phyloP scores from a whole-genome alignment of 2,329 filamentous ascomycete species.

The Talaromyces sp. region DNA sequence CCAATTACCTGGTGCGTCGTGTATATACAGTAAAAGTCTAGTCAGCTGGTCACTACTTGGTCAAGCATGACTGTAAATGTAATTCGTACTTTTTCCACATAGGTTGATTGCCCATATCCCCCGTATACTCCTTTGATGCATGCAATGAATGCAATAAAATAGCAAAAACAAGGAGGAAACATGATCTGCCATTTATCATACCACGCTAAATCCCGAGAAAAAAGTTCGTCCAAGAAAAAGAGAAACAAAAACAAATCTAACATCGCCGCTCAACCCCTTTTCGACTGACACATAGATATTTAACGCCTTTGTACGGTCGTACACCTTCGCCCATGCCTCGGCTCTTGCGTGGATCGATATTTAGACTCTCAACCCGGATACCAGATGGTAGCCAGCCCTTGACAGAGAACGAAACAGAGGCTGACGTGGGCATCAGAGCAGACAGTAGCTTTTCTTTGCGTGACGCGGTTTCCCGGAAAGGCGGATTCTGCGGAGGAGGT shows the following conservation, averaged over 20 bases:
- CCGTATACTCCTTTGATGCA: not conserved
- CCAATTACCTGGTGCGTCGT: not conserved
- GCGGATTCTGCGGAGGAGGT: slow-evolving; percentile 11
- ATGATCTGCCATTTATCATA: not conserved
- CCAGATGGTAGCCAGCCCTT: slow-evolving; percentile 61
- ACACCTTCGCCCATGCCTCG: slow-evolving; percentile 79
- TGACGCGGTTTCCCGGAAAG: slow-evolving; percentile 15
- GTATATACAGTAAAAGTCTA: not conserved
- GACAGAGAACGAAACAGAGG: slow-evolving; percentile 59
- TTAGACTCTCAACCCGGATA: slow-evolving; percentile 56
- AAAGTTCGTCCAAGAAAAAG: not conserved
- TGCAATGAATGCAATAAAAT: not conserved
- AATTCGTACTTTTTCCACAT: not conserved
- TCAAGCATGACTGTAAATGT: not conserved
- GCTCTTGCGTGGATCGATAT: slow-evolving; percentile 69
- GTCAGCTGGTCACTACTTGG: not conserved
- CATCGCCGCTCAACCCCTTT: slow-evolving; percentile 46
- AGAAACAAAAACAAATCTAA: slow-evolving; percentile 13
- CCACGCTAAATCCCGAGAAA: not conserved
- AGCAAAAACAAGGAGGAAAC: not conserved
- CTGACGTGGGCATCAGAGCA: slow-evolving; percentile 73
- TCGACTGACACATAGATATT: slow-evolving; percentile 74
- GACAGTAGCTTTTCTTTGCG: slow-evolving; percentile 58
- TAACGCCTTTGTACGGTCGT: slow-evolving; percentile 96
- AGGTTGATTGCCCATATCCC: not conserved